These are phyloP conservation scores for Mycena pura DNA, from an alignment of 768 basidiomycete species.

Conservation along the genomic window DNA sequence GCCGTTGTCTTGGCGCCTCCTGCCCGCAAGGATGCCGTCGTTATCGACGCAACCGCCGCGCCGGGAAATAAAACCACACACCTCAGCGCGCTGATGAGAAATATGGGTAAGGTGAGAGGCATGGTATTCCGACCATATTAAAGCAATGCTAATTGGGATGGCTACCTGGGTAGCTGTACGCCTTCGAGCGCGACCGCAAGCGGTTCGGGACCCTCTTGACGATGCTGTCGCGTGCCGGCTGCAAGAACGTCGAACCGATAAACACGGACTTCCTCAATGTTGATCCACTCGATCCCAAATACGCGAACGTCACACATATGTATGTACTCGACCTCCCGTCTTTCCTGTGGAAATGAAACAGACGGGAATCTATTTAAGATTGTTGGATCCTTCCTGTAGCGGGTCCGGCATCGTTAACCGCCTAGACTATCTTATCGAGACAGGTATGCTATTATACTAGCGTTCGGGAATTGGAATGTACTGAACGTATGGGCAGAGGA, in stretches of 20 bases:
- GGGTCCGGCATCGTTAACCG: conserved; percentile 93
- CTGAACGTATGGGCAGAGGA: conserved; percentile 46
- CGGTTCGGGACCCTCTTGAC: conserved; percentile 82
- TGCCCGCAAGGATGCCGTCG: conserved; percentile 53
- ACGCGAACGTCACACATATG: conserved; percentile 83
- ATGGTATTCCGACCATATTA: no score
- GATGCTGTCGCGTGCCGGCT: conserved; percentile 88
- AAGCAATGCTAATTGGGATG: no score
- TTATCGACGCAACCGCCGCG: conserved; percentile 95
- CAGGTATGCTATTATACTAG: conserved; percentile 52
- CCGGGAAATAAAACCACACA: conserved; percentile 99
- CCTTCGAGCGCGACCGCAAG: conserved; percentile 87
- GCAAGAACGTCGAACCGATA: conserved; percentile 77
- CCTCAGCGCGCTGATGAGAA: conserved; percentile 85
- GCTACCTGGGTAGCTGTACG: no score
- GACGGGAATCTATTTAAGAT: conserved; percentile 47
- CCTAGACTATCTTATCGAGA: conserved; percentile 81
- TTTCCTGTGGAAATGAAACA: background rate
- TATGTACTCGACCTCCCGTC: conserved; percentile 55
- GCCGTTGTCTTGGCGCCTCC: conserved; percentile 86
- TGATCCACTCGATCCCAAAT: conserved; percentile 72
- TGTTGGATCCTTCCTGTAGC: conserved; percentile 96
- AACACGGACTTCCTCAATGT: conserved; percentile 85
- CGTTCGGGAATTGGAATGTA: conserved; percentile 13
- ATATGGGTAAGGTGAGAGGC: conserved; percentile 81